Conservation (phyloP, 176 grass and related monocot species). For the Carex kokanica region DNA sequence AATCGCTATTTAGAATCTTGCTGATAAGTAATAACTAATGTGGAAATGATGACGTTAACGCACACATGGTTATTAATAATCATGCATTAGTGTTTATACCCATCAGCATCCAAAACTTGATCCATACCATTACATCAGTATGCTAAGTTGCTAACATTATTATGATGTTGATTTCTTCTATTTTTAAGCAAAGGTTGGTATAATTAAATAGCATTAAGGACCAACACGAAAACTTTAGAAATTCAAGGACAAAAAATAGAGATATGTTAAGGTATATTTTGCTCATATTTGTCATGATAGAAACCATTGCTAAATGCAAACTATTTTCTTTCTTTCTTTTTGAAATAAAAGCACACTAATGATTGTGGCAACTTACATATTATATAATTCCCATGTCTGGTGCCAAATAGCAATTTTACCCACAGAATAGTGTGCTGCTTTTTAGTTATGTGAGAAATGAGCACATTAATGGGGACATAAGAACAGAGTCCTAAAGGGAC, state of each 20-base stretch:
- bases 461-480: neutral
- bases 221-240: no score
- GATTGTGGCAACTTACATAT: no score
- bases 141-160: neutral
- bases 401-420: neutral
- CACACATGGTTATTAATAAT: neutral
- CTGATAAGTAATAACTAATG: neutral
- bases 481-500: slow-evolving; percentile 5
- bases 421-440: neutral
- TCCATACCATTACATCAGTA: neutral
- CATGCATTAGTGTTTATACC: neutral
- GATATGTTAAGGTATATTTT: neutral
- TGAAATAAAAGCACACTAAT: no score
- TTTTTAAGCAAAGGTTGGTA: neutral
- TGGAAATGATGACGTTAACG: neutral
- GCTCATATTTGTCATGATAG: neutral
- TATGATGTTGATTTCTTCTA: neutral
- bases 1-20: neutral
- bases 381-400: neutral
- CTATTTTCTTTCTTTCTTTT: no score
- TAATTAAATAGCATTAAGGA: neutral
- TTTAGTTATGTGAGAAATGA: neutral
- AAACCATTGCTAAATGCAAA: no score
- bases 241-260: no score
- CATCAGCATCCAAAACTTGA: neutral